A percentile compares a stretch with the other conserved stretches of the same genome.
Conservation (phyloP, 495 filamentous ascomycete genomes). For the Schizothecium vesticola region DNA sequence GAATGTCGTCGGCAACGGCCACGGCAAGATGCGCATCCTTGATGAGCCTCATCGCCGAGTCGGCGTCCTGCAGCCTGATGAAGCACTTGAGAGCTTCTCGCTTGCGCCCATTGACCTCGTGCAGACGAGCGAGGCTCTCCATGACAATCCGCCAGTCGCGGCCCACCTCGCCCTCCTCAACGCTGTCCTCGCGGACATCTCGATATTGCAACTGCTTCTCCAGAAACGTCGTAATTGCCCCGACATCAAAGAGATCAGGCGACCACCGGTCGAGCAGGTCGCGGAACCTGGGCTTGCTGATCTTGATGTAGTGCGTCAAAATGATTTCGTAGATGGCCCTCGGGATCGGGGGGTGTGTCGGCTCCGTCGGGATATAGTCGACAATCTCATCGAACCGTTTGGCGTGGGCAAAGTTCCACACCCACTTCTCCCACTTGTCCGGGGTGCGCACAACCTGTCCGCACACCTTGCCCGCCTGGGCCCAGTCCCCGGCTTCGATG, state of each 20-base stretch:
- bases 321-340: slow-evolving; percentile 81
- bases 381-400: slow-evolving; percentile 85
- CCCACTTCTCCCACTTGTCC: slow-evolving; percentile 88
- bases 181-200: slow-evolving; percentile 61
- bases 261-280: slow-evolving; percentile 83
- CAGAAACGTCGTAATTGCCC: slow-evolving; percentile 61
- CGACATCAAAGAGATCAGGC: slow-evolving; percentile 73
- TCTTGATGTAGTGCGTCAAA: slow-evolving; percentile 75
- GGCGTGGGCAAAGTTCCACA: slow-evolving; percentile 80
- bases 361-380: slow-evolving; percentile 67
- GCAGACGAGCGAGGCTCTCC: slow-evolving; percentile 75
- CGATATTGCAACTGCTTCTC: slow-evolving; percentile 66
- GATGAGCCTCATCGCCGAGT: slow-evolving; percentile 79
- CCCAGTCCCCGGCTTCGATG: slow-evolving; percentile 67
- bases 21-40: slow-evolving; percentile 78
- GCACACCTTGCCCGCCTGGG: slow-evolving; percentile 67
- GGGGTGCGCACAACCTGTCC: slow-evolving; percentile 75
- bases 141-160: slow-evolving; percentile 81
- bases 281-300: slow-evolving; percentile 61
- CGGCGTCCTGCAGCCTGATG: slow-evolving; percentile 85
- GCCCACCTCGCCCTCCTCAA: slow-evolving; percentile 58
- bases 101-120: slow-evolving; percentile 70
- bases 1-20: slow-evolving; percentile 79
- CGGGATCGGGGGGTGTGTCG: slow-evolving; percentile 71
- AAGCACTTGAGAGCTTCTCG: slow-evolving; percentile 82